These are phyloP conservation scores for Fusarium compactum DNA, from an alignment of 2,329 filamentous ascomycete species.

Conservation along the genomic window DNA sequence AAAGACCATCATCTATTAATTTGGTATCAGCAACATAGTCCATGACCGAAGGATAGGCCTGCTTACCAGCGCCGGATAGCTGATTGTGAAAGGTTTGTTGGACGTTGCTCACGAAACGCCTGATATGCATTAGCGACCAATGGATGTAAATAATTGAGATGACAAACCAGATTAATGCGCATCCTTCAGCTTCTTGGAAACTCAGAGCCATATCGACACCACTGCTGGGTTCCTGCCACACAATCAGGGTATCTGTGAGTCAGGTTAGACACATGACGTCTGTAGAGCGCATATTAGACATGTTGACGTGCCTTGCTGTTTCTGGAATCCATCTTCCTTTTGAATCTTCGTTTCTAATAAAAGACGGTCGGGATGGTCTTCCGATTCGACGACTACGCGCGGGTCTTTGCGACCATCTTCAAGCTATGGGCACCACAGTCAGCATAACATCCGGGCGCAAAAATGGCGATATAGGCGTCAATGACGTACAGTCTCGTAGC, in stretches of 20 bases:
- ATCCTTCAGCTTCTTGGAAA: constrained; percentile 97
- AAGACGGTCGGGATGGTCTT: constrained; percentile 86
- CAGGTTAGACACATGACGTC: constrained; percentile 46
- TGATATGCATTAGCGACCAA: constrained; percentile 54
- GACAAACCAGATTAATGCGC: constrained; percentile 86
- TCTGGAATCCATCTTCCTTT: constrained; percentile 96
- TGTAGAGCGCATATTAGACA: constrained; percentile 11
- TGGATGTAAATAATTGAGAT: background rate
- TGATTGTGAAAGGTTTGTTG: constrained; percentile 78
- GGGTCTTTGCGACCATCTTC: constrained; percentile 80
- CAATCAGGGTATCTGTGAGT: constrained; percentile 87
- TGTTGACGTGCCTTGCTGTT: constrained; percentile 83
- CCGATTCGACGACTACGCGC: constrained; percentile 89
- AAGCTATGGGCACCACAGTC: constrained; percentile 57
- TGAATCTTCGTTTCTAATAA: constrained; percentile 90
- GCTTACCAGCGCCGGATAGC: constrained; percentile 71
- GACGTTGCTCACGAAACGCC: constrained; percentile 91
- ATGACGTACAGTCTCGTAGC: constrained; percentile 75
- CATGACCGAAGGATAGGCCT: background rate
- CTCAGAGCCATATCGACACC: constrained; percentile 97
- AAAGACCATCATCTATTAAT: constrained; percentile 80
- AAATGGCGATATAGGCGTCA: constrained; percentile 17
- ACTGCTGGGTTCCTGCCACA: constrained; percentile 90
- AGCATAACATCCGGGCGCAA: constrained; percentile 28
- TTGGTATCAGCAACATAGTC: constrained; percentile 45